Conservation (phyloP, 768 basidiomycete species). For the Amanita jacksonii region DNA sequence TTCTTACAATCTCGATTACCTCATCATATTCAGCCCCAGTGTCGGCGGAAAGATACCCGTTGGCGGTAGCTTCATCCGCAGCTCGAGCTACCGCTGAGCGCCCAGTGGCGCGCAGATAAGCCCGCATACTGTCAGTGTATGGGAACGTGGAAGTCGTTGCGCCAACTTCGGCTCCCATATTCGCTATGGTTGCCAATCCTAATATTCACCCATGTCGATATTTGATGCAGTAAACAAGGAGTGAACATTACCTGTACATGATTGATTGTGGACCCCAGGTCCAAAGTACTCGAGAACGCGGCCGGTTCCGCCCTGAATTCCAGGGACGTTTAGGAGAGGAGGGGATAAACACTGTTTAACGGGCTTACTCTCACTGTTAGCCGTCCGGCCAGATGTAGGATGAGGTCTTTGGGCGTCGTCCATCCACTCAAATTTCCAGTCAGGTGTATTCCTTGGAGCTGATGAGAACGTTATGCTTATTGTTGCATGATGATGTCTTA, state of each 20-base stretch:
- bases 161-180: constrained; percentile 99
- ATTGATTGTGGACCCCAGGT: constrained; percentile 79
- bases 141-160: constrained; percentile 99
- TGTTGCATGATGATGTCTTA: constrained; percentile 17
- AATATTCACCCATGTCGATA: constrained; percentile 1
- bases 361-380: constrained; percentile 81
- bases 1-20: constrained; percentile 75
- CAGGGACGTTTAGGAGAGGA: background rate
- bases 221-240: background rate
- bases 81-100: constrained; percentile 78
- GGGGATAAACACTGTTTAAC: background rate
- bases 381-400: constrained; percentile 88
- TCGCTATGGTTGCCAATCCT: constrained; percentile 92
- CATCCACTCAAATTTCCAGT: constrained; percentile 84
- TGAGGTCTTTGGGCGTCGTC: constrained; percentile 94
- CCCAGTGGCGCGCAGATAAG: constrained; percentile 85
- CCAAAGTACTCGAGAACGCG: constrained; percentile 96
- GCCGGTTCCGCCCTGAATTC: constrained; percentile 85
- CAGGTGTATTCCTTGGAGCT: constrained; percentile 64
- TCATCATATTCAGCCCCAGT: constrained; percentile 90
- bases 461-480: background rate
- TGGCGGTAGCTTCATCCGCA: constrained; percentile 72
- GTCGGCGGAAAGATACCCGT: constrained; percentile 78
- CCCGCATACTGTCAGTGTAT: constrained; percentile 83
- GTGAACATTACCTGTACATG: constrained; percentile 67